Evolutionary conservation across 331 rosid species (phyloP).

Genomic region (Pyracantha coccinea): DNA sequence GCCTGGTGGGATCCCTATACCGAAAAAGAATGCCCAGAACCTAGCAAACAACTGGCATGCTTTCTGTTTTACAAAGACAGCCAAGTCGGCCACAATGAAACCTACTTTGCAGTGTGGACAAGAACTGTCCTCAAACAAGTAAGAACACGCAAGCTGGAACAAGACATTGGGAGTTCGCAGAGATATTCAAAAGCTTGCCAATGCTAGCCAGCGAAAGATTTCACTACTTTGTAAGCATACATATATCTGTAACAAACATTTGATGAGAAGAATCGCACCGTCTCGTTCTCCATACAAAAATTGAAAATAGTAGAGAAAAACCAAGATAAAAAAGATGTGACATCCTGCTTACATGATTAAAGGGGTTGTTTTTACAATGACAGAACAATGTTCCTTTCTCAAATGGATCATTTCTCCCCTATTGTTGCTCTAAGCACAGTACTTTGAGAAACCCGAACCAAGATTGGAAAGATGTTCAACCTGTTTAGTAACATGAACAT

Average conservation of each 20-base stretch:
- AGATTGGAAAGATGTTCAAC: slow-evolving; percentile 1
- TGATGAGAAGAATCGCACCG: neutral
- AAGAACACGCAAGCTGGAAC: slow-evolving; percentile 1
- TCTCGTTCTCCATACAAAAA: neutral
- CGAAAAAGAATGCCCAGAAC: slow-evolving; percentile 15
- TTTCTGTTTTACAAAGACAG: slow-evolving; percentile 18
- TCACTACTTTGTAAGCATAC: neutral
- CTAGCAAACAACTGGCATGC: slow-evolving; percentile 8
- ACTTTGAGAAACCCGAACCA: neutral
- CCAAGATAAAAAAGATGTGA: neutral
- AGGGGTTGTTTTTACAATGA: neutral
- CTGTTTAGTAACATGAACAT: neutral
- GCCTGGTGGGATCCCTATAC: slow-evolving; percentile 18
- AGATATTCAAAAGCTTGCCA: neutral
- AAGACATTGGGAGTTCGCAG: neutral
- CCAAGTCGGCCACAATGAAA: slow-evolving; percentile 20
- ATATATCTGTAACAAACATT: neutral
- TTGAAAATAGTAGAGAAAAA: neutral
- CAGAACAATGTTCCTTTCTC: neutral
- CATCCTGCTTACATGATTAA: neutral
- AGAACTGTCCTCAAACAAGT: slow-evolving; percentile 12
- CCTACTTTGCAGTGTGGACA: slow-evolving; percentile 23
- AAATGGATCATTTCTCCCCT: neutral
- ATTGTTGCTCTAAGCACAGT: neutral
- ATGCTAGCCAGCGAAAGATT: neutral